phyloP scores from a whole-genome alignment of 2,329 filamentous ascomycete genomes.

The Sporothrix curviconia region DNA sequence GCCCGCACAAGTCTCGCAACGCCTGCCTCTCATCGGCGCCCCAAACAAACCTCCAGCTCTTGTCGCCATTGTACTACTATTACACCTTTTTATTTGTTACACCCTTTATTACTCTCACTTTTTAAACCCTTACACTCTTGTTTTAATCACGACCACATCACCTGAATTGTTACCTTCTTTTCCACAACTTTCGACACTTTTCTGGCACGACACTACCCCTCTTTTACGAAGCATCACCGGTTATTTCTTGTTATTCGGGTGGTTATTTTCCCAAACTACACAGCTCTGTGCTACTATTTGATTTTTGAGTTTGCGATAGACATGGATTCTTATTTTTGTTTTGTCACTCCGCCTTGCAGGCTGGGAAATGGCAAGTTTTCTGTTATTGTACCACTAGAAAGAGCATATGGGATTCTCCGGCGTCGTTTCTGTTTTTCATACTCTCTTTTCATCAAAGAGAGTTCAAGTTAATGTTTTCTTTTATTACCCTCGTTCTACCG shows the following conservation, averaged over 20 bases:
- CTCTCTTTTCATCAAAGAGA: not conserved
- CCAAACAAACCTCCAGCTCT: not conserved
- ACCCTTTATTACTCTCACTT: constrained; percentile 17
- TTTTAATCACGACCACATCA: constrained; percentile 22
- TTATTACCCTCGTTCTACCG: not conserved
- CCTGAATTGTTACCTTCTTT: not conserved
- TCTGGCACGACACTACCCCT: not conserved
- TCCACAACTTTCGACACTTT: not conserved
- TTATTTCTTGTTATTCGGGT: not conserved
- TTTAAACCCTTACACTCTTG: constrained; percentile 18
- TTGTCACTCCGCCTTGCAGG: not conserved
- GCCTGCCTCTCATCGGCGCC: not conserved
- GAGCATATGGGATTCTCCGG: constrained; percentile 1
- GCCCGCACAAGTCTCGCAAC: too few relatives aligned
- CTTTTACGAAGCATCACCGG: not conserved
- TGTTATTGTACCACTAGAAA: constrained; percentile 5
- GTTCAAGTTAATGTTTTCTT: not conserved
- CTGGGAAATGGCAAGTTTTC: not conserved
- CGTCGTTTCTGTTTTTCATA: constrained; percentile 1
- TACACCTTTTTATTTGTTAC: constrained; percentile 1
- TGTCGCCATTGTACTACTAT: not conserved
- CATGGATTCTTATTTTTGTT: constrained; percentile 1
- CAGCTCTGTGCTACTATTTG: not conserved
- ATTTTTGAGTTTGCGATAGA: not conserved
- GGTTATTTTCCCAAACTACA: constrained; percentile 1